Evolutionary conservation across 192 early-diverging fungal genomes (phyloP).

Genomic region (Phycomyces blakesleeanus): DNA sequence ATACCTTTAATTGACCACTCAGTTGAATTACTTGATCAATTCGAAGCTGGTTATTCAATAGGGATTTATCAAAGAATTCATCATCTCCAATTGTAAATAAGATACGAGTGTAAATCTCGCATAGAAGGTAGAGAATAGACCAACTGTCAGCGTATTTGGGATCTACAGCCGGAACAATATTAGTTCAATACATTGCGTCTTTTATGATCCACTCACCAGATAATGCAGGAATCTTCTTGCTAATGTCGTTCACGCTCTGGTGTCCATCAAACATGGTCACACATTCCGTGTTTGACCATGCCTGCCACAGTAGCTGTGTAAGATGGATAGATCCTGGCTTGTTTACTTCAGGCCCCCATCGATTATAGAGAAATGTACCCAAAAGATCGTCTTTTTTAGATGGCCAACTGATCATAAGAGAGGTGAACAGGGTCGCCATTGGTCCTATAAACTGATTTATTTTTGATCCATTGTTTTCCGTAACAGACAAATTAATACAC

Average conservation of each 20-base stretch:
- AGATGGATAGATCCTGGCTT: constrained; percentile 1
- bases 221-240: background rate
- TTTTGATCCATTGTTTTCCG: background rate
- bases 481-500: background rate
- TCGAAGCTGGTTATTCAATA: constrained; percentile 39
- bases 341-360: constrained; percentile 22
- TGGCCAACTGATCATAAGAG: constrained; percentile 57
- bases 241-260: constrained; percentile 3
- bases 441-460: background rate
- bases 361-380: constrained; percentile 43
- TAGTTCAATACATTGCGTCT: background rate
- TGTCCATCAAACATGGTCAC: background rate
- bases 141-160: constrained; percentile 43
- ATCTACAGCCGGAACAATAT: constrained; percentile 27
- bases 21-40: constrained; percentile 52
- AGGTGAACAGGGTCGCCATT: constrained; percentile 42
- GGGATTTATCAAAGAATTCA: constrained; percentile 63
- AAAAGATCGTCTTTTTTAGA: constrained; percentile 50
- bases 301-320: constrained; percentile 14
- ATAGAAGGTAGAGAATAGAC: constrained; percentile 61
- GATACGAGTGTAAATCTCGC: constrained; percentile 68
- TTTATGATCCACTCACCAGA: constrained; percentile 4
- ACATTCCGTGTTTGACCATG: constrained; percentile 7
- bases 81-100: constrained; percentile 82
- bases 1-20: constrained; percentile 51